Conservation (phyloP, 202 grass and related monocot genomes). For the Zoysia matrella region DNA sequence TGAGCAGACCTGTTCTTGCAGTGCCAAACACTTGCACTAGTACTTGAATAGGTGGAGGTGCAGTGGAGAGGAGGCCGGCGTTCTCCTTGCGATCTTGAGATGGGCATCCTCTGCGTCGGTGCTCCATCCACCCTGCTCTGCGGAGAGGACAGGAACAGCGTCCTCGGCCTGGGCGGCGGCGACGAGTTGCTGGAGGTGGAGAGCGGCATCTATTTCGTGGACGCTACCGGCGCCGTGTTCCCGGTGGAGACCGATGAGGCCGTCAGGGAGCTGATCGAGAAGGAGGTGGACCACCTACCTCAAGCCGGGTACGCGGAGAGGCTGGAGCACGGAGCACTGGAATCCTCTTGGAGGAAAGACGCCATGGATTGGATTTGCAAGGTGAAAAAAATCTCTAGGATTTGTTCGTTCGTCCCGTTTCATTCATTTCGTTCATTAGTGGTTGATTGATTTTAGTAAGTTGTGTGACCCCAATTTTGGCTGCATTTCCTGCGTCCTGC, state of each 20-base stretch:
- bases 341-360: slow-evolving; percentile 60
- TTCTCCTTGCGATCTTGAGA: slow-evolving; percentile 35
- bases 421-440: slow-evolving; percentile 13
- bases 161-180: slow-evolving; percentile 51
- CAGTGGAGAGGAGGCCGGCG: neutral
- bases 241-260: slow-evolving; percentile 55
- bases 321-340: slow-evolving; percentile 57
- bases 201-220: slow-evolving; percentile 37
- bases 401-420: slow-evolving; percentile 14
- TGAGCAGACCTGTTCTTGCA: slow-evolving; percentile 1
- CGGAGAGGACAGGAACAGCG: slow-evolving; percentile 67
- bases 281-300: slow-evolving; percentile 70
- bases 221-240: slow-evolving; percentile 40
- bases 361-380: slow-evolving; percentile 90
- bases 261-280: slow-evolving; percentile 61
- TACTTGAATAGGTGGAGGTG: slow-evolving; percentile 1
- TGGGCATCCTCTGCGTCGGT: slow-evolving; percentile 52
- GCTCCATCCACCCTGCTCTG: slow-evolving; percentile 68
- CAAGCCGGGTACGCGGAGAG: slow-evolving; percentile 54
- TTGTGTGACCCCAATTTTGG: slow-evolving; percentile 11
- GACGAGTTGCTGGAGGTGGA: slow-evolving; percentile 29
- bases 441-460: slow-evolving; percentile 37
- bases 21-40: neutral
- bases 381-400: slow-evolving; percentile 49
- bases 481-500: slow-evolving; percentile 23